Percentiles rank a stretch among this genome's conserved stretches.
These are phyloP conservation scores for Botrytis hyacinthi DNA, from an alignment of 2,329 filamentous ascomycete species.

Conservation along the genomic window DNA sequence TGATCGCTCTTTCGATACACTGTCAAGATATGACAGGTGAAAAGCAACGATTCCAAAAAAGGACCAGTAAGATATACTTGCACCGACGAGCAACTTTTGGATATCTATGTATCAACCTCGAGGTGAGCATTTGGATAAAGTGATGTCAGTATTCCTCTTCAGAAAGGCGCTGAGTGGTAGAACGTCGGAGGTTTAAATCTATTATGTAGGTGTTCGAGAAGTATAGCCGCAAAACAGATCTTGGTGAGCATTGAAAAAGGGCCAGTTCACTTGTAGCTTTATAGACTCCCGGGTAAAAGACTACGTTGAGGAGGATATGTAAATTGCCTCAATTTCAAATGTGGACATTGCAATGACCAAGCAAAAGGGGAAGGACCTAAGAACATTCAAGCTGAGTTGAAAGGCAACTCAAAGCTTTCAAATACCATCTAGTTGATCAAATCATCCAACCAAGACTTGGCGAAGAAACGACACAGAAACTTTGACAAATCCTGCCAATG, in stretches of 20 bases:
- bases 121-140: not conserved
- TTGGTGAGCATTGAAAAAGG: not conserved
- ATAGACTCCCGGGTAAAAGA: not conserved
- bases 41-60: not conserved
- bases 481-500: no score
- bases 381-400: not conserved
- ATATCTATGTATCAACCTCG: not conserved
- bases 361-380: not conserved
- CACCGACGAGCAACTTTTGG: no score
- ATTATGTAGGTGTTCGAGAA: not conserved
- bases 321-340: not conserved
- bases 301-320: not conserved
- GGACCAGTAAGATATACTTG: not conserved
- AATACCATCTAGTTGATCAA: not conserved
- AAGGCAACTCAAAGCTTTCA: not conserved
- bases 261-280: not conserved
- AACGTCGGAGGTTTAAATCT: not conserved
- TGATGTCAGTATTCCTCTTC: not conserved
- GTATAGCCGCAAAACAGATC: no score
- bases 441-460: not conserved
- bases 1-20: no score
- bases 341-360: not conserved
- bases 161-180: not conserved
- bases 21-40: not conserved
- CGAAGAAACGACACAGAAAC: no score